A percentile compares a stretch with the other conserved stretches of the same genome.
Conservation (phyloP, 192 early-diverging fungal genomes). For the Funneliformis geosporum region DNA sequence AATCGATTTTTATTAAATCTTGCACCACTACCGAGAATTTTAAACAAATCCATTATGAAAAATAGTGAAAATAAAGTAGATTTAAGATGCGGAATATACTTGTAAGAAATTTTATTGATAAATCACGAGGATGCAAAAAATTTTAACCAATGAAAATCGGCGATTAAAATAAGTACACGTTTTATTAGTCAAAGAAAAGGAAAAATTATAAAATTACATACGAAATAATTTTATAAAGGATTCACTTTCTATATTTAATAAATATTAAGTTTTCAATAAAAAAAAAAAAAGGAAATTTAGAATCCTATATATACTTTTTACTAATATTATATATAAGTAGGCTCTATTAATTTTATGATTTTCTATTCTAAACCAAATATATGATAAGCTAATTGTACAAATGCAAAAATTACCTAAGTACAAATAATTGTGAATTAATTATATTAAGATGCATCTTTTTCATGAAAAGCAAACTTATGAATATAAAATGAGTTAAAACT, state of each 20-base stretch:
- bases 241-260: no score
- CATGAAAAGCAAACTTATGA: not conserved
- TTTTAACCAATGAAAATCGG: no score
- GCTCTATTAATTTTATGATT: not conserved
- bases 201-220: no score
- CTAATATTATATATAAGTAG: not conserved
- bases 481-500: constrained; percentile 23
- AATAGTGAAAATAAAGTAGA: no score
- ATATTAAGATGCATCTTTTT: not conserved
- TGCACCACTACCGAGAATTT: constrained; percentile 82
- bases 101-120: no score
- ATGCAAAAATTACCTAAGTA: constrained; percentile 47
- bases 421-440: not conserved
- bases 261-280: no score
- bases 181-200: no score
- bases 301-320: not conserved
- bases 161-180: no score
- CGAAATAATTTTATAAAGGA: no score
- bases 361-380: constrained; percentile 48
- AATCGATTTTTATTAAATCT: constrained; percentile 86
- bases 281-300: no score
- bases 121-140: no score
- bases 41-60: constrained; percentile 70
- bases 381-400: constrained; percentile 45
- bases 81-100: no score